A percentile compares a stretch with the other conserved stretches of the same genome.
These are phyloP conservation scores for Vigna nakashimae DNA, from an alignment of 306 rosid species.

Conservation along the genomic window DNA sequence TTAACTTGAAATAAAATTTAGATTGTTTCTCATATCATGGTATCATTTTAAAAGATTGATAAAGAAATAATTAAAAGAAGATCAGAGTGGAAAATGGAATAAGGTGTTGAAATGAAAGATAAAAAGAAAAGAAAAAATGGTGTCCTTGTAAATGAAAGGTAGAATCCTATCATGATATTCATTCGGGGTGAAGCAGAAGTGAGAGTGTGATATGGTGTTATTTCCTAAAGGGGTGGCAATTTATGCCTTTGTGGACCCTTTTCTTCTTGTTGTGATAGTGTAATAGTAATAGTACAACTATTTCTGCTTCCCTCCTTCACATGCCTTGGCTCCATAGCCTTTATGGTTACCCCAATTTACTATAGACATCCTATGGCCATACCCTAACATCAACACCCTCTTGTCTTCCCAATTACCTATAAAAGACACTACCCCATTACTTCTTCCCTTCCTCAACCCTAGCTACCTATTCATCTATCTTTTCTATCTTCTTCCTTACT, in stretches of 20 bases:
- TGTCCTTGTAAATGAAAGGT: too few relatives aligned
- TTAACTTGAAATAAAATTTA: too few relatives aligned
- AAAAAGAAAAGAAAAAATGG: too few relatives aligned
- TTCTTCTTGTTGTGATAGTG: constrained; percentile 12
- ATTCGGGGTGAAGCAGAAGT: constrained; percentile 3
- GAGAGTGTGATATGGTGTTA: neutral
- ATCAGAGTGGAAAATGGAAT: too few relatives aligned
- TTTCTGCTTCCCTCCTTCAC: constrained; percentile 16
- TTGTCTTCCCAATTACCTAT: constrained; percentile 45
- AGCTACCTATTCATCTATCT: constrained; percentile 35
- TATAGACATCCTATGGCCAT: constrained; percentile 7
- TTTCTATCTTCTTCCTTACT: constrained; percentile 28
- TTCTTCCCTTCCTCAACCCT: constrained; percentile 32
- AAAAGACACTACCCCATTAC: constrained; percentile 28
- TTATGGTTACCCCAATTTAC: constrained; percentile 16
- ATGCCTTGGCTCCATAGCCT: constrained; percentile 16
- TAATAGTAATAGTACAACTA: neutral
- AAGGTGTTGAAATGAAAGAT: too few relatives aligned
- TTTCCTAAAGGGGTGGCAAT: constrained; percentile 28
- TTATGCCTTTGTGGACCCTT: constrained; percentile 42
- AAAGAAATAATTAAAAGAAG: too few relatives aligned
- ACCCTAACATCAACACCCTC: constrained; percentile 3
- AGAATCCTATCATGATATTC: constrained; percentile 12
- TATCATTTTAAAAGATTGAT: too few relatives aligned
- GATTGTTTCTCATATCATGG: too few relatives aligned